phyloP scores from a whole-genome alignment of 306 rosid genomes.

The Nissolia schottii region DNA sequence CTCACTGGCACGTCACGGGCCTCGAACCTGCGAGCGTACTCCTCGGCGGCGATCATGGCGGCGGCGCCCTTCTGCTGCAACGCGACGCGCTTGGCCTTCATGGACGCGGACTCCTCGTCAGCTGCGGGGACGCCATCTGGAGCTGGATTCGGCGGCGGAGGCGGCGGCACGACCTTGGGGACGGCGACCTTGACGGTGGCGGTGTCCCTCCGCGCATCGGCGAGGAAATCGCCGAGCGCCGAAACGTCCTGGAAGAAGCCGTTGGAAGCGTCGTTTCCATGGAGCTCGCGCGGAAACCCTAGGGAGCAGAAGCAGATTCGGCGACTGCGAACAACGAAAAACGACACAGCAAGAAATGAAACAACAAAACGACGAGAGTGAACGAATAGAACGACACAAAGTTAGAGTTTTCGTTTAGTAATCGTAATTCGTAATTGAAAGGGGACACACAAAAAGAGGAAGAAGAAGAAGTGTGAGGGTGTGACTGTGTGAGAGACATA shows the following conservation, averaged over 20 bases:
- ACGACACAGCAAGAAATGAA: neutral
- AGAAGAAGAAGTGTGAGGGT: neutral
- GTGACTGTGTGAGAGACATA: neutral
- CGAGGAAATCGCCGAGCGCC: conserved; percentile 48
- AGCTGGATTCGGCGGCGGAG: conserved; percentile 36
- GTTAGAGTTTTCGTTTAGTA: neutral
- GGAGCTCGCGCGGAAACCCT: conserved; percentile 36
- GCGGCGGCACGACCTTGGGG: conserved; percentile 74
- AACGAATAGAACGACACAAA: neutral
- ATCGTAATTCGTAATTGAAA: neutral
- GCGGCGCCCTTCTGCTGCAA: conserved; percentile 90
- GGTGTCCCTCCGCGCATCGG: conserved; percentile 34
- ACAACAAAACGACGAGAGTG: neutral
- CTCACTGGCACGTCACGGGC: conserved; percentile 58
- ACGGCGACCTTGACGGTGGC: conserved; percentile 61
- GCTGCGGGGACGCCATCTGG: conserved; percentile 29
- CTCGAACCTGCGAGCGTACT: conserved; percentile 80
- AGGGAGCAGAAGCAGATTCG: conserved; percentile 37
- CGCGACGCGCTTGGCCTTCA: conserved; percentile 75
- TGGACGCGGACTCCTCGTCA: conserved; percentile 61
- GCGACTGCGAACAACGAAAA: conserved; percentile 22
- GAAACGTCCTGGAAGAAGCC: conserved; percentile 47
- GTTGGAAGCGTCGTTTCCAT: neutral
- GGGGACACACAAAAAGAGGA: neutral
- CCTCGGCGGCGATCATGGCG: conserved; percentile 96